Evolutionary conservation across 345 rosid species (phyloP).

Genomic region (Lepidium aucheri): DNA sequence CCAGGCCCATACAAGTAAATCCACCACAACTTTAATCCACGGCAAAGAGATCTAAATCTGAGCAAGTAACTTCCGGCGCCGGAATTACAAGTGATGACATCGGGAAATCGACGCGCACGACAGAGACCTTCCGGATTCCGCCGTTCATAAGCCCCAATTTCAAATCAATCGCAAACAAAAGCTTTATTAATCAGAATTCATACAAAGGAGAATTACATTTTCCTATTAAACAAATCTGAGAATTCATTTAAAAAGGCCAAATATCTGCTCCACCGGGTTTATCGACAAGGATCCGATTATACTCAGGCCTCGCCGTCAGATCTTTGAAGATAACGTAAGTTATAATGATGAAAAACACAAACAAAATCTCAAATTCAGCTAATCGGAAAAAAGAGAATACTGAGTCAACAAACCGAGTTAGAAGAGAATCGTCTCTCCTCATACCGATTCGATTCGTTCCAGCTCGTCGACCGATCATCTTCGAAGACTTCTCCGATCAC

Average conservation of each 20-base stretch:
- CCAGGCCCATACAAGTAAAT: no score
- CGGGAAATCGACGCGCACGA: no score
- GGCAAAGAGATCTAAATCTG: no score
- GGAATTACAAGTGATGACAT: no score
- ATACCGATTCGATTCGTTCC: slow-evolving; percentile 21
- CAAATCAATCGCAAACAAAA: no score
- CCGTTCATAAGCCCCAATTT: no score
- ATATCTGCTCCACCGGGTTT: slow-evolving; percentile 22
- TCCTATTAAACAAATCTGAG: no score
- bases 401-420: slow-evolving; percentile 28
- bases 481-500: background rate
- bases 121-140: no score
- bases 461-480: slow-evolving; percentile 28
- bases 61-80: no score
- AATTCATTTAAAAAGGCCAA: slow-evolving; percentile 15
- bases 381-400: slow-evolving; percentile 26
- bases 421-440: slow-evolving; percentile 23
- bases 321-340: slow-evolving; percentile 28
- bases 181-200: no score
- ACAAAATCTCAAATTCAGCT: slow-evolving; percentile 32
- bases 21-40: no score
- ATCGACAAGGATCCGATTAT: slow-evolving; percentile 26
- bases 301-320: slow-evolving; percentile 33
- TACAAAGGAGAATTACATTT: no score
- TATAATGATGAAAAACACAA: slow-evolving; percentile 20